Base-by-base conservation (phyloP, 805 yeast species). In the Candida glaebosa region DNA sequence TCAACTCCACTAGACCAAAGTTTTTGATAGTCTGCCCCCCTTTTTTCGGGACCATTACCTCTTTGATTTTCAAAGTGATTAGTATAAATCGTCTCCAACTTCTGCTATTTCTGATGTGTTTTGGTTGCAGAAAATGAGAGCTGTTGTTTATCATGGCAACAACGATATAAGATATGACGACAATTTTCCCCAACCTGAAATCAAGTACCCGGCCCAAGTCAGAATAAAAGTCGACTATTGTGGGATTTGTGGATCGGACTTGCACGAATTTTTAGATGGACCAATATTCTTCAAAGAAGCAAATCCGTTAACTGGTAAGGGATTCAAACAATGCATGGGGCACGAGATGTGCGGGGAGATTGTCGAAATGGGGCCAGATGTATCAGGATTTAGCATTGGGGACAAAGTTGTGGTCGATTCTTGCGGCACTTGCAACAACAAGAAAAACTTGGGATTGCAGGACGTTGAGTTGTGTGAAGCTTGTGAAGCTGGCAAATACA, bases 281-380 rank as follows among this genome's bases (percentile, higher is more conserved):
- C 84, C 87, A 7, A 76, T 77, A 41, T 79, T 81, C 54, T 78
- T 78, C 60, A 57, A 63, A 18, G 53, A 60, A 15, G 53, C 47
- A 40, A 80, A 76, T 32, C 75, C 72, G 30, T 77, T 84, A 78
- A 69, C 67, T 25, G 50, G 50, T 40, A 31, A 60, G 24, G 50
- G 49, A 49, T 60, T 62, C 33, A 63, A 67, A 31, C 69, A 72
- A 44, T 68, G 71, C 24, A 49, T 56, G 56, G 89, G 89, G 26
- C 88, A 82, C 59, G 88, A 82, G 57, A 72, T 82, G 45, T 65
- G 81, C 39, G 89, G 87, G 31, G 71, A 61, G 32, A 82, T 82
- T 31, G 68, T 77, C 9, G 73, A 66, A 32, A 67, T 84, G 24
- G 95, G 93, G 35, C 46, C 68, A 8, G 66, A 72, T 26, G 80